A percentile compares a stretch with the other conserved stretches of the same genome.
These are phyloP conservation scores for Pulicaria dysenterica DNA, from an alignment of 129 eudicot genomes.

Conservation along the genomic window DNA sequence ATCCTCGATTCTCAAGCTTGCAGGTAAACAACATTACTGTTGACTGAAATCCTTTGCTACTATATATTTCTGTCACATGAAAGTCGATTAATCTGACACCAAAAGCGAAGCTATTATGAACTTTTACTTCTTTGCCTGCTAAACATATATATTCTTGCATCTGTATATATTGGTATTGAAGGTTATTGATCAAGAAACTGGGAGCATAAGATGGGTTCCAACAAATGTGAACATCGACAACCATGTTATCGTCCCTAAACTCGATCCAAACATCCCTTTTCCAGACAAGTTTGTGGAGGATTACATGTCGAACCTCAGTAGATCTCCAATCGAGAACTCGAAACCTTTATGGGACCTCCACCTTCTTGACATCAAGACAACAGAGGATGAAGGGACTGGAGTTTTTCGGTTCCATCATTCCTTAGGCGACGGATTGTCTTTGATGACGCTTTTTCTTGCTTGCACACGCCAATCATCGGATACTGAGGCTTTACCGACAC, in stretches of 20 bases:
- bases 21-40: conserved; percentile 35
- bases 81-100: too few species aligned
- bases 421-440: conserved; percentile 52
- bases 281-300: conserved; percentile 54
- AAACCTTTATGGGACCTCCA: conserved; percentile 58
- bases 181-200: conserved; percentile 41
- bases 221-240: conserved; percentile 47
- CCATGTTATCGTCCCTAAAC: conserved; percentile 47
- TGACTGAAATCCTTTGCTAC: too few species aligned
- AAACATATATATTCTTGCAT: conserved; percentile 6
- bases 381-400: conserved; percentile 29
- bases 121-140: background rate
- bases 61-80: too few species aligned
- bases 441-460: conserved; percentile 48
- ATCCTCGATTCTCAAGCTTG: conserved; percentile 52
- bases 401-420: conserved; percentile 56
- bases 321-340: conserved; percentile 39
- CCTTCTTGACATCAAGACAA: conserved; percentile 45
- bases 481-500: conserved; percentile 33
- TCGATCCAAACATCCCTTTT: conserved; percentile 42
- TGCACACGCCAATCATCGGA: conserved; percentile 44
- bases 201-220: conserved; percentile 44
- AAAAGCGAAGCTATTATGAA: background rate
- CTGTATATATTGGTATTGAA: conserved; percentile 4
- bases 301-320: conserved; percentile 46